Conservation (phyloP, 2,329 filamentous ascomycete genomes). For the Orbilia javanica region DNA sequence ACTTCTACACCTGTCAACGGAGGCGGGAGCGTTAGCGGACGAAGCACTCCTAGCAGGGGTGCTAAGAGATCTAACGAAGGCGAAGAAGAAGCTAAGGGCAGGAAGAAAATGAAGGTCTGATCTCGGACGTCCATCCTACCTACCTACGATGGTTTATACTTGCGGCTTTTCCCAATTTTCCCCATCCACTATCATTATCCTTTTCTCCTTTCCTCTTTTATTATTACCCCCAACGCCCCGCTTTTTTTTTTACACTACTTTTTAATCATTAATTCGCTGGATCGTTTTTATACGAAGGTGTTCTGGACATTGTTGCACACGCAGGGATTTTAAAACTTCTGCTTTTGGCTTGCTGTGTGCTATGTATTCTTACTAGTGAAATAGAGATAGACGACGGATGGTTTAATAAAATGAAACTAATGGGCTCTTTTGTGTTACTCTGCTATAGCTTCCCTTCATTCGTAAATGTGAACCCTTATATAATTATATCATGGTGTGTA, state of each 20-base stretch:
- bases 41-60: conserved; percentile 52
- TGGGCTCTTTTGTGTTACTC: background rate
- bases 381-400: conserved; percentile 8
- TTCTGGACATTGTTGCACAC: conserved; percentile 13
- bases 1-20: conserved; percentile 47
- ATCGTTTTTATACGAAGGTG: conserved; percentile 28
- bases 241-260: background rate
- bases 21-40: conserved; percentile 37
- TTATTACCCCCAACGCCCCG: background rate
- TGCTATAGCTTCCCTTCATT: too few species aligned
- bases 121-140: background rate
- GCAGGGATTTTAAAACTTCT: background rate
- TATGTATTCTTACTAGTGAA: conserved; percentile 12
- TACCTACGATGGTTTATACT: background rate
- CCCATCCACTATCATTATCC: background rate
- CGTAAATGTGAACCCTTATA: too few species aligned
- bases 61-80: conserved; percentile 38
- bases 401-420: conserved; percentile 2
- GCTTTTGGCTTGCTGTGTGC: background rate
- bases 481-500: too few species aligned
- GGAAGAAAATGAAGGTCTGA: conserved; percentile 51
- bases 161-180: background rate
- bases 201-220: background rate
- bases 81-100: conserved; percentile 44
- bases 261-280: conserved; percentile 13